Evolutionary conservation across 2,329 filamentous ascomycete species (phyloP), one percentile per base, ranked within the genome.

Genomic region (Fusarium longipes): DNA sequence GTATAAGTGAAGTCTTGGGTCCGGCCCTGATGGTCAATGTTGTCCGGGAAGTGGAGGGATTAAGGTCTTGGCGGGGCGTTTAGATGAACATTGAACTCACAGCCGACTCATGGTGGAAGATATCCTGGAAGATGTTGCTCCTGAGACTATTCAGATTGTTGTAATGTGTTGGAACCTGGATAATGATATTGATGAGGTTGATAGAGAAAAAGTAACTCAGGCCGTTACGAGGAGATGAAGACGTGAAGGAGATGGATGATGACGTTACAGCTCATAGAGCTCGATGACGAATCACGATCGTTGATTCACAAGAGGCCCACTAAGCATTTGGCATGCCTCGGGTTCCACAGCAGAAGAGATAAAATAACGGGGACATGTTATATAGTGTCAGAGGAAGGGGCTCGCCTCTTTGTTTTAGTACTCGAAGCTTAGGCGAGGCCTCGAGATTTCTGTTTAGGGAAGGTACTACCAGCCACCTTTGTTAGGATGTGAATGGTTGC

Each of bases 191-290:
- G 58, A 56, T 54, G 48, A 32, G 51, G 38, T 64, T 51, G 58
- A 27, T 48, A 30, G 33, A 24, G 27, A 35, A 47, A 62, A 53
- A 55, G 63, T 55, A 44, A 43, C 18, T 36, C 30, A 38, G 24
- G 33, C 30, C 20, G 33, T 38, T 59, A 24, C 25, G 43, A 39
- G 65, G 54, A 27, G 30, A 38, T 15, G n/a, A 71, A 71, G 57
- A 47, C 67, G 71, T 71, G 63, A 73, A 68, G n/a, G 60, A 38
- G 43, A 70, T 65, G 57, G 65, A 33, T 55, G 57, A 72, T 73
- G 71, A 73, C 71, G 71, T 71, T 70, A 51, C 32, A 38, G 20
- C 20, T 20, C 5, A 57, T n/a, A 50, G n/a, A 44, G 38, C 18
- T 43, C n/a, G 55, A 63, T 57, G 63, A 22, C 55, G 65, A 72